Percentiles rank a stretch among this genome's conserved stretches.
phyloP scores from a whole-genome alignment of 2,329 filamentous ascomycete species.

The Ophiostoma fasciatum region DNA sequence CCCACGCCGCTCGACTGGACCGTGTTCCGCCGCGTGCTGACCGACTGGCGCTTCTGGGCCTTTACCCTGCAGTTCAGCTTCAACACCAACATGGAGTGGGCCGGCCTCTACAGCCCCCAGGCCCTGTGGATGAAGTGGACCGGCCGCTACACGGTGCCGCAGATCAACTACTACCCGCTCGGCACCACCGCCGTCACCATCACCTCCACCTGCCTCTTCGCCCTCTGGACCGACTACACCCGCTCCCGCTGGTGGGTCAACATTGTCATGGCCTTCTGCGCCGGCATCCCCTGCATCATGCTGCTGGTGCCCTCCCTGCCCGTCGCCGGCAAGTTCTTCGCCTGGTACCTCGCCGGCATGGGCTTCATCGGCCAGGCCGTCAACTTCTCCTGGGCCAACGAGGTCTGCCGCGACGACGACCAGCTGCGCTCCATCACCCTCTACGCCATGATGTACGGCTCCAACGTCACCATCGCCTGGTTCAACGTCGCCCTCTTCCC shows the following conservation, averaged over 20 bases:
- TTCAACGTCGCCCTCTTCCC: constrained; percentile 3
- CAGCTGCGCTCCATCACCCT: constrained; percentile 1
- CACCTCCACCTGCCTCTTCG: constrained; percentile 50
- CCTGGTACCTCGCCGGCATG: constrained; percentile 1
- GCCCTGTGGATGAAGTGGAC: constrained; percentile 33
- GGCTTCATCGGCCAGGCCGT: background rate
- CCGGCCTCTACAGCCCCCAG: constrained; percentile 57
- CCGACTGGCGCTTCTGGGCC: constrained; percentile 49
- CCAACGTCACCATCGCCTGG: constrained; percentile 1
- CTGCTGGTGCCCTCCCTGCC: background rate
- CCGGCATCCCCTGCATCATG: background rate
- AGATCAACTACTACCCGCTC: constrained; percentile 41
- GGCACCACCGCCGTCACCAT: constrained; percentile 41
- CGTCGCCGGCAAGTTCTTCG: constrained; percentile 2
- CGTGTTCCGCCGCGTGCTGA: background rate
- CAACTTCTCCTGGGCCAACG: constrained; percentile 1
- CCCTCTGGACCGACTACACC: constrained; percentile 14
- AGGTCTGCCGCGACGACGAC: constrained; percentile 1
- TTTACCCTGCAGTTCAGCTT: constrained; percentile 57
- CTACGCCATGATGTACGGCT: constrained; percentile 4
- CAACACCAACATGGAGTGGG: constrained; percentile 43
- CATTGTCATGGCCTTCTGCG: background rate
- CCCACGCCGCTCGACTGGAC: constrained; percentile 18
- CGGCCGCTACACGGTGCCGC: constrained; percentile 26
- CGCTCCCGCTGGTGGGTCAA: background rate